phyloP scores from a whole-genome alignment of 371 early-diverging fungal species.

The Circinella umbellata region DNA sequence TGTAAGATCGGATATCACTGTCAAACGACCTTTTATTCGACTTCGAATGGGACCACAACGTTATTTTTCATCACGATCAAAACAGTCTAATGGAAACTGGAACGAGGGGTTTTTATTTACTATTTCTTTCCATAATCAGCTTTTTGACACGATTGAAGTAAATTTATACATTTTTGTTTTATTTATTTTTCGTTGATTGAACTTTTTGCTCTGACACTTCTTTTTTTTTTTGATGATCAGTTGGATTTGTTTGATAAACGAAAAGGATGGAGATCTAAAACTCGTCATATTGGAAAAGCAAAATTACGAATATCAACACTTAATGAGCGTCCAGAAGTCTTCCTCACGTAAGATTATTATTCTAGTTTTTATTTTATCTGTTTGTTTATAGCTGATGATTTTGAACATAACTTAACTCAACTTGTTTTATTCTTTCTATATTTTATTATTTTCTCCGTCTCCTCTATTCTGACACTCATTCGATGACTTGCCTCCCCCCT shows the following conservation, averaged over 20 bases:
- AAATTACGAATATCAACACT: slow-evolving; percentile 45
- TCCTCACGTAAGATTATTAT: slow-evolving; percentile 43
- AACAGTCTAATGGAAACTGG: slow-evolving; percentile 67
- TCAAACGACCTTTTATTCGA: slow-evolving; percentile 38
- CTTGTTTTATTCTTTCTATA: background rate
- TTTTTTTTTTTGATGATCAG: slow-evolving; percentile 16
- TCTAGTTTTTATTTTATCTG: too few relatives aligned
- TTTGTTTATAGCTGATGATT: too few relatives aligned
- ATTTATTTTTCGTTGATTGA: too few relatives aligned
- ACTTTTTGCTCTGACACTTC: background rate
- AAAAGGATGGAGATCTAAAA: slow-evolving; percentile 41
- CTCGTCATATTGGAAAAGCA: slow-evolving; percentile 48
- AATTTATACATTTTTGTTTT: background rate
- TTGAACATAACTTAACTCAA: too few relatives aligned
- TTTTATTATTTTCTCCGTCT: too few relatives aligned
- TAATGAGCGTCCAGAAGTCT: slow-evolving; percentile 43
- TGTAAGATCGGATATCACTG: slow-evolving; percentile 32
- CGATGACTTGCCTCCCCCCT: background rate
- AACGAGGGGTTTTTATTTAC: slow-evolving; percentile 76
- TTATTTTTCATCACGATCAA: slow-evolving; percentile 37
- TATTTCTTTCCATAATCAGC: slow-evolving; percentile 76
- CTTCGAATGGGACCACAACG: slow-evolving; percentile 42
- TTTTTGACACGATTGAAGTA: slow-evolving; percentile 73
- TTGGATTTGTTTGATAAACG: slow-evolving; percentile 50
- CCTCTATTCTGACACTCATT: background rate